These are phyloP conservation scores for Syzygium malaccense DNA, from an alignment of 441 rosid genomes.

Conservation along the genomic window DNA sequence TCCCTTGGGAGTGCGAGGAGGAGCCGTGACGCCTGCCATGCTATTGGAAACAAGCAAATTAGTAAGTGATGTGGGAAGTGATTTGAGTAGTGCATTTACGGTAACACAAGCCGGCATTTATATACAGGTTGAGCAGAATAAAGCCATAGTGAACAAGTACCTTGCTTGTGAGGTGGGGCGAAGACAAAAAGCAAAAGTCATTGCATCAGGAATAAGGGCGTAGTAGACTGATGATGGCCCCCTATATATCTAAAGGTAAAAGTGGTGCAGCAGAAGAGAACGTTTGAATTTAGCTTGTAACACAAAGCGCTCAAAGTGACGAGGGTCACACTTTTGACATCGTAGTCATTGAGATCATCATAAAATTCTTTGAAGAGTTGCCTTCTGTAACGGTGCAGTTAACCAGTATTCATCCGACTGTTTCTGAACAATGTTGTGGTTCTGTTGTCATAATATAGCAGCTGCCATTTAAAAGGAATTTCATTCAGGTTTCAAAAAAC, in stretches of 20 bases:
- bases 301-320: background rate
- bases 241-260: background rate
- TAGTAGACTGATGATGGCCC: background rate
- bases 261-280: background rate
- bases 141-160: constrained; percentile 7
- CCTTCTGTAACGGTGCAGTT: background rate
- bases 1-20: background rate
- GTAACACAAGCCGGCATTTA: constrained; percentile 1
- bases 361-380: background rate
- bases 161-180: constrained; percentile 18
- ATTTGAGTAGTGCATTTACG: constrained; percentile 1
- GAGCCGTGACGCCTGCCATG: background rate
- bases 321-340: background rate
- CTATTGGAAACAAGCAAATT: background rate
- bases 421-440: background rate
- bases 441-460: background rate
- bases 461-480: background rate
- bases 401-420: background rate
- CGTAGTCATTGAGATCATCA: background rate
- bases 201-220: background rate
- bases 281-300: background rate
- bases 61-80: background rate
- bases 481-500: background rate
- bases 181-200: constrained; percentile 10
- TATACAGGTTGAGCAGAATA: constrained; percentile 14